Percentiles rank a stretch among this genome's conserved stretches.
Evolutionary conservation across 139 green algal species (phyloP).

Genomic region (Chlorella sp.): DNA sequence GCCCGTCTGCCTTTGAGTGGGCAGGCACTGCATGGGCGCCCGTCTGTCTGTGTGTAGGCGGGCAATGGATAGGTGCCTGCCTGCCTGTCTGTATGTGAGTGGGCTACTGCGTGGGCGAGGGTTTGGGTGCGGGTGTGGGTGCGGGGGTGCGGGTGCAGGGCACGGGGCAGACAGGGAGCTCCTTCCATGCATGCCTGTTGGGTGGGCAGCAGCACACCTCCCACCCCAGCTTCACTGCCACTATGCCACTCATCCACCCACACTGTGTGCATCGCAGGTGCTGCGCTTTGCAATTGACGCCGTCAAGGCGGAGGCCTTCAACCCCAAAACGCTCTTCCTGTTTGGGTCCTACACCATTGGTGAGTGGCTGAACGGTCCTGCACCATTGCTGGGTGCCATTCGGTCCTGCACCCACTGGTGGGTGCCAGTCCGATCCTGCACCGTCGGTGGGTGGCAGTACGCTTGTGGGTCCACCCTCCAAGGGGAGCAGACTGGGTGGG

Average conservation of each 20-base stretch:
- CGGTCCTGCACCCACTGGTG: no score
- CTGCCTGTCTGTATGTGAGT: not conserved
- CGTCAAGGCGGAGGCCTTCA: conserved; percentile 83
- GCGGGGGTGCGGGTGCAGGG: not conserved
- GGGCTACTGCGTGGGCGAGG: not conserved
- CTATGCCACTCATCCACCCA: no score
- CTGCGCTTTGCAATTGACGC: conserved; percentile 75
- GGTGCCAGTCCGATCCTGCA: no score
- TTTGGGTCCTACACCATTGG: conserved; percentile 69
- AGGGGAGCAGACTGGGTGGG: no score
- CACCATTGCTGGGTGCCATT: no score
- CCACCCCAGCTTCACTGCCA: not conserved
- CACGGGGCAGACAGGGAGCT: no score
- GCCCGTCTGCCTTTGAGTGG: no score
- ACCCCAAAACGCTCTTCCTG: conserved; percentile 87
- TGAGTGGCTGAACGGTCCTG: no score
- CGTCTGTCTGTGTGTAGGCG: not conserved
- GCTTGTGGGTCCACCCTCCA: not conserved
- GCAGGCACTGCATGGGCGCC: not conserved
- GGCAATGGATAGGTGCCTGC: not conserved
- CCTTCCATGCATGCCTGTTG: no score
- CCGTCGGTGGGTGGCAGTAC: not conserved
- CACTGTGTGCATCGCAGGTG: conserved; percentile 40
- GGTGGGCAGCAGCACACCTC: not conserved
- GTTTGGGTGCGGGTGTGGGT: not conserved